Conservation (phyloP, 148 eudicot genomes). For the Cornus suecica region DNA sequence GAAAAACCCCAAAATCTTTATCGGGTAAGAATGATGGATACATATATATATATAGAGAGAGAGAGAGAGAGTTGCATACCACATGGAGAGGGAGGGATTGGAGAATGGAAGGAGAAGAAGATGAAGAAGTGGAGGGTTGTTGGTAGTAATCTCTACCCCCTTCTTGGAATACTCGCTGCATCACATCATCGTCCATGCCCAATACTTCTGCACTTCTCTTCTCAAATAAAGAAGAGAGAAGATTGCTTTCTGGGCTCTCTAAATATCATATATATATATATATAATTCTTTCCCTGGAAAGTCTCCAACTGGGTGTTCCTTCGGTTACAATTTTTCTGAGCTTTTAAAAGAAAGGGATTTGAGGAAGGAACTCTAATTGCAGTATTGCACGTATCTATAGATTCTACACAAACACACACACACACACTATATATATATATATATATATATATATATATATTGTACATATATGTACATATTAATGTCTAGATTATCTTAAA, state of each 20-base stretch:
- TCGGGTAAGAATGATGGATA: background rate
- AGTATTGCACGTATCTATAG: no score
- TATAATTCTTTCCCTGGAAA: background rate
- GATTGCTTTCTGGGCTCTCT: conserved; percentile 18
- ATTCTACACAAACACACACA: no score
- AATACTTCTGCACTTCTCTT: background rate
- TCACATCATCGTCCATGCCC: conserved; percentile 79
- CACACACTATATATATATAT: no score
- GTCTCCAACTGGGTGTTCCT: background rate
- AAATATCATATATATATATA: background rate
- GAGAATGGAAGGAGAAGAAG: conserved; percentile 84
- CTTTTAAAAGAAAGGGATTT: background rate
- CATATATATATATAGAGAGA: background rate
- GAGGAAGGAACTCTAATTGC: no score
- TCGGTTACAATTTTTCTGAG: background rate
- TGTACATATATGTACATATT: no score
- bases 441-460: no score
- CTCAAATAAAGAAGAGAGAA: conserved; percentile 1
- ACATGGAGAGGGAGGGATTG: conserved; percentile 98
- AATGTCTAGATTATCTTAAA: no score
- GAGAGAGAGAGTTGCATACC: conserved; percentile 34
- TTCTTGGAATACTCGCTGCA: conserved; percentile 84
- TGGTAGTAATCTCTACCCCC: conserved; percentile 83
- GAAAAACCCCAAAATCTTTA: conserved; percentile 10
- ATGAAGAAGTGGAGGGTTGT: conserved; percentile 77